Evolutionary conservation across 768 basidiomycete genomes (phyloP).

Genomic region (Hygrocybe coccinea): DNA sequence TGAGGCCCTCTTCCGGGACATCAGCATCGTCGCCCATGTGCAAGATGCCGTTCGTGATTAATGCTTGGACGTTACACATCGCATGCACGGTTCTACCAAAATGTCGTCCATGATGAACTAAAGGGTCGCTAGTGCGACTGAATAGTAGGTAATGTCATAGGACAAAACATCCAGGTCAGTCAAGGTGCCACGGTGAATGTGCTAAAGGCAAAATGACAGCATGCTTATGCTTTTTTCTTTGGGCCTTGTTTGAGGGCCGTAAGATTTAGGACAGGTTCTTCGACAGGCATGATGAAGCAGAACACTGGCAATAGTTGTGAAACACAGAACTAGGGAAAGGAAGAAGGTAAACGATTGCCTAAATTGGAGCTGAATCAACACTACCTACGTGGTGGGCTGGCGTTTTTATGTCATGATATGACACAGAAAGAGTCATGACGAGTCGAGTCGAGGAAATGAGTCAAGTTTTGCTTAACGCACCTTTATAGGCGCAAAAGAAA

Average conservation of each 20-base stretch:
- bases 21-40: not conserved
- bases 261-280: not conserved
- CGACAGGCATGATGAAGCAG: not conserved
- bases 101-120: conserved; percentile 2
- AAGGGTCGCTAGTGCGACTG: not conserved
- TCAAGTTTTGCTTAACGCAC: too few species aligned
- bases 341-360: too few species aligned
- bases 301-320: not conserved
- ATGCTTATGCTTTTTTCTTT: not conserved
- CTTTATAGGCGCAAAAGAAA: too few species aligned
- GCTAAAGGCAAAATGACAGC: not conserved
- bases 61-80: not conserved
- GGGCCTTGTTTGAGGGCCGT: not conserved
- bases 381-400: too few species aligned
- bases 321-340: too few species aligned
- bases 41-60: not conserved
- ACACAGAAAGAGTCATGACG: too few species aligned
- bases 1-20: not conserved
- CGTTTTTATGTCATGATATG: too few species aligned
- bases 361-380: too few species aligned
- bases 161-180: not conserved
- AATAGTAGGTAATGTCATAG: not conserved
- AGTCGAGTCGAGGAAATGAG: too few species aligned
- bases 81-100: conserved; percentile 5
- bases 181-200: not conserved